Percentiles rank a stretch among this genome's conserved stretches.
Evolutionary conservation across 176 grass and related monocot genomes (phyloP).

Genomic region (Rhipidocladum racemiflorum): DNA sequence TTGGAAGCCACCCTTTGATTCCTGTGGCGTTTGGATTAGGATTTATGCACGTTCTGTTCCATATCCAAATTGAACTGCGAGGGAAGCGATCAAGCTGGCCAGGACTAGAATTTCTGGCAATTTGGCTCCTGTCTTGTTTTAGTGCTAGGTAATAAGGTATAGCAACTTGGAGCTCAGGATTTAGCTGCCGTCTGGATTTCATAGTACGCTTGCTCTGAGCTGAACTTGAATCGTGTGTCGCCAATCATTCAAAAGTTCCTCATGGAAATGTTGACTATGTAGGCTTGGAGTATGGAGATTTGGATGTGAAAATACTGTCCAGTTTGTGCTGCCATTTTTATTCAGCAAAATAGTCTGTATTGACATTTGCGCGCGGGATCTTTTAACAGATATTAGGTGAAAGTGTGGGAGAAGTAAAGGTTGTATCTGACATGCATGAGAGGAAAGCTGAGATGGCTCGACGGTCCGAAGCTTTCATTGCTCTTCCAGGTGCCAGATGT

Average conservation of each 20-base stretch:
- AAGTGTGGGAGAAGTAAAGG: constrained; percentile 63
- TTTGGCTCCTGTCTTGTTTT: not conserved
- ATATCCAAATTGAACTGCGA: not conserved
- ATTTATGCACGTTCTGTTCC: not conserved
- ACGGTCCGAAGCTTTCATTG: constrained; percentile 72
- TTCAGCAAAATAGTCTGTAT: not conserved
- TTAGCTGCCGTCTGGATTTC: not conserved
- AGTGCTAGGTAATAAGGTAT: not conserved
- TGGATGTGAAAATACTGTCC: not conserved
- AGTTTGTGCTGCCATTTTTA: not conserved
- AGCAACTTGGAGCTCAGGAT: not conserved
- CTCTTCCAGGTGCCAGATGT: constrained; percentile 59
- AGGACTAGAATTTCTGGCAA: not conserved
- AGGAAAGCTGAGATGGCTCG: constrained; percentile 88
- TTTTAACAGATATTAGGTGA: constrained; percentile 67
- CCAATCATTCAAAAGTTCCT: no score
- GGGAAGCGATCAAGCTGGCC: not conserved
- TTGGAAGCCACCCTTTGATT: not conserved
- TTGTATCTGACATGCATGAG: constrained; percentile 79
- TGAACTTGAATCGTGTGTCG: not conserved
- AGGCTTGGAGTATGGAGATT: not conserved
- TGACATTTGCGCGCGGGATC: not conserved
- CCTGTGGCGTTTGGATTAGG: not conserved
- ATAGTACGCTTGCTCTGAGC: not conserved
- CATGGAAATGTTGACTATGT: not conserved